phyloP scores from a whole-genome alignment of 2,329 filamentous ascomycete genomes.

The Rutstroemia sydowiana region DNA sequence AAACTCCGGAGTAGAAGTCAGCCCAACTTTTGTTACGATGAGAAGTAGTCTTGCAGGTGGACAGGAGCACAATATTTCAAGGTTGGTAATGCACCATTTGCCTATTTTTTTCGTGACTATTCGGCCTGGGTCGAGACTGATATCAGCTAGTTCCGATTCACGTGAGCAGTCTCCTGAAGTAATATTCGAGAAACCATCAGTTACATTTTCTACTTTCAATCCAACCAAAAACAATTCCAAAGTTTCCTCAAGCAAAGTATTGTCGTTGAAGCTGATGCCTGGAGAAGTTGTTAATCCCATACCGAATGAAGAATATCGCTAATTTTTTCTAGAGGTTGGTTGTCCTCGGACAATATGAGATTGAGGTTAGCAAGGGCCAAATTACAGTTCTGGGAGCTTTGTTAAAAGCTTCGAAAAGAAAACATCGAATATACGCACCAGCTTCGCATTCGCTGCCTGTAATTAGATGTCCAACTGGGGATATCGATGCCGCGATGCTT shows the following conservation, averaged over 20 bases:
- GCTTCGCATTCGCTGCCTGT: slow-evolving; percentile 64
- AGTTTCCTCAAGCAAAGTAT: slow-evolving; percentile 32
- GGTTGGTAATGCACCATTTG: neutral
- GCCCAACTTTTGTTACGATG: neutral
- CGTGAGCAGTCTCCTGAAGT: slow-evolving; percentile 18
- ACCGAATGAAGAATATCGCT: neutral
- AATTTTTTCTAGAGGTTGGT: slow-evolving; percentile 45
- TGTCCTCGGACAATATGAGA: slow-evolving; percentile 60
- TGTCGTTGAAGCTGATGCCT: slow-evolving; percentile 39
- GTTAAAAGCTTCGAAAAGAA: slow-evolving; percentile 40
- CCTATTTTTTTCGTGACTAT: neutral
- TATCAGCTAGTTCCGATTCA: slow-evolving; percentile 21
- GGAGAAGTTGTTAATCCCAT: slow-evolving; percentile 38
- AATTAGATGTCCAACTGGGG: slow-evolving; percentile 42
- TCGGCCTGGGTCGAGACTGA: slow-evolving; percentile 15
- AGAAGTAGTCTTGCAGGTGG: neutral
- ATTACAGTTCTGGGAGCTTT: slow-evolving; percentile 59
- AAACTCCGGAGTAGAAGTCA: neutral
- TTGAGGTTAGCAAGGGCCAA: slow-evolving; percentile 54
- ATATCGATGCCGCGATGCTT: slow-evolving; percentile 47
- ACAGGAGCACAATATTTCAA: neutral
- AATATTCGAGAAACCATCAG: slow-evolving; percentile 25
- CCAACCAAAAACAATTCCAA: slow-evolving; percentile 39
- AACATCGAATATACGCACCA: slow-evolving; percentile 56
- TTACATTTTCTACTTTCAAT: slow-evolving; percentile 39